A percentile compares a stretch with the other conserved stretches of the same genome.
Conservation (phyloP, 192 early-diverging fungal species). For the Coemansia sp. region DNA sequence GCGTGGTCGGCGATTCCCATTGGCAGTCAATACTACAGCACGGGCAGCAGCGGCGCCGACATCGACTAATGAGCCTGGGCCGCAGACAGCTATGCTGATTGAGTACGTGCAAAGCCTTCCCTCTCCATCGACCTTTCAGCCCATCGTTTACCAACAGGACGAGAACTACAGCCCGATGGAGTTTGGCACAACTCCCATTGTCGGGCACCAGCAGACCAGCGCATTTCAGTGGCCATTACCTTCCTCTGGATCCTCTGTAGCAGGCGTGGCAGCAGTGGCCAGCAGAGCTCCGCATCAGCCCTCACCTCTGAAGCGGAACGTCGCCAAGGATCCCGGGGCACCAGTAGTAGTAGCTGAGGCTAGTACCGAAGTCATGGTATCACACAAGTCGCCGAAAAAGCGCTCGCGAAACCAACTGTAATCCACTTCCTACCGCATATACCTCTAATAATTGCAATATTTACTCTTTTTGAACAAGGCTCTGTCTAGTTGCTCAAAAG, state of each 20-base stretch:
- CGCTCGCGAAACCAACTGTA: slow-evolving; percentile 10
- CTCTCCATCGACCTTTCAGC: slow-evolving; percentile 73
- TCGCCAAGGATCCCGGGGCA: slow-evolving; percentile 12
- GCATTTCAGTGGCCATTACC: slow-evolving; percentile 72
- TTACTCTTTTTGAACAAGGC: too few relatives aligned
- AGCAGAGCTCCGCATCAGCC: slow-evolving; percentile 39
- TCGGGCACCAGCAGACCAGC: slow-evolving; percentile 54
- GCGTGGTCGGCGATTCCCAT: slow-evolving; percentile 41
- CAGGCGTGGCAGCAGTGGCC: background rate
- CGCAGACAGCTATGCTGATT: slow-evolving; percentile 63
- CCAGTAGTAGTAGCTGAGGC: background rate
- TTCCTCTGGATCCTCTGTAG: background rate
- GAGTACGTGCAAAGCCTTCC: slow-evolving; percentile 66
- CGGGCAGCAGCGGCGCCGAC: slow-evolving; percentile 11
- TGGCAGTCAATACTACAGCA: slow-evolving; percentile 42
- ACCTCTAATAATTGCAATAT: background rate
- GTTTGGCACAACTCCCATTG: slow-evolving; percentile 70
- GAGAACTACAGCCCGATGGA: slow-evolving; percentile 75
- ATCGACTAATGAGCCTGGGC: slow-evolving; percentile 57
- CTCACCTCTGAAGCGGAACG: slow-evolving; percentile 47
- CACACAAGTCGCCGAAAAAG: slow-evolving; percentile 7
- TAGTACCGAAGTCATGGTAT: background rate
- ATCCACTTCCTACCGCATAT: background rate
- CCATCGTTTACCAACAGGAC: slow-evolving; percentile 68
- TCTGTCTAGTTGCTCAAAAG: background rate